Percentiles rank a stretch among this genome's conserved stretches.
Conservation (phyloP, 805 yeast genomes). For the Metschnikowia noctiluminum region DNA sequence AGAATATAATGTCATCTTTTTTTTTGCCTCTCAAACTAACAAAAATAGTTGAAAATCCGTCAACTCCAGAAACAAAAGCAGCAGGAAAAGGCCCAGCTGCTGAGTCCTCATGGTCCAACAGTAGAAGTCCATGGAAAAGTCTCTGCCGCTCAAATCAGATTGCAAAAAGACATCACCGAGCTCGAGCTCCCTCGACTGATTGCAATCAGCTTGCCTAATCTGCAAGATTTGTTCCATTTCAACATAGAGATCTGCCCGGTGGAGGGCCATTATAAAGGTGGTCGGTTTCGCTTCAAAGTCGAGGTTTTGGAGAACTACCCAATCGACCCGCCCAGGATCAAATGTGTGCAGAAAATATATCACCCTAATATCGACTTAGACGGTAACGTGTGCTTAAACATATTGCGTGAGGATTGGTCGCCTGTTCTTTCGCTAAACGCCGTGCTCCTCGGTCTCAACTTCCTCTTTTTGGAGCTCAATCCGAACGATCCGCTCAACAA, state of each 20-base stretch:
- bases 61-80: constrained; percentile 24
- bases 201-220: constrained; percentile 47
- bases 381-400: constrained; percentile 90
- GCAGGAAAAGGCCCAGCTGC: constrained; percentile 10
- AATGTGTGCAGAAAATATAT: constrained; percentile 67
- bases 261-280: constrained; percentile 70
- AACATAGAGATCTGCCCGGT: constrained; percentile 57
- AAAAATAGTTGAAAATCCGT: constrained; percentile 21
- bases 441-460: constrained; percentile 79
- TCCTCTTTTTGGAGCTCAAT: constrained; percentile 85
- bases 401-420: constrained; percentile 92
- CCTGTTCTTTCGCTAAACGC: constrained; percentile 84
- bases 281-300: constrained; percentile 67
- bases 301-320: constrained; percentile 73
- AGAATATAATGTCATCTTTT: not conserved
- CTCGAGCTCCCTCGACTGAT: constrained; percentile 60
- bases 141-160: constrained; percentile 65
- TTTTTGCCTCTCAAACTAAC: not conserved
- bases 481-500: constrained; percentile 90
- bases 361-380: constrained; percentile 92
- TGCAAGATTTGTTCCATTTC: constrained; percentile 60
- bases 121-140: constrained; percentile 21
- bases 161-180: constrained; percentile 74
- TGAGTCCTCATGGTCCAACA: not conserved
- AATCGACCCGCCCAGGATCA: constrained; percentile 86